Evolutionary conservation across 306 rosid species (phyloP).

Genomic region (Mucuna pruriens): DNA sequence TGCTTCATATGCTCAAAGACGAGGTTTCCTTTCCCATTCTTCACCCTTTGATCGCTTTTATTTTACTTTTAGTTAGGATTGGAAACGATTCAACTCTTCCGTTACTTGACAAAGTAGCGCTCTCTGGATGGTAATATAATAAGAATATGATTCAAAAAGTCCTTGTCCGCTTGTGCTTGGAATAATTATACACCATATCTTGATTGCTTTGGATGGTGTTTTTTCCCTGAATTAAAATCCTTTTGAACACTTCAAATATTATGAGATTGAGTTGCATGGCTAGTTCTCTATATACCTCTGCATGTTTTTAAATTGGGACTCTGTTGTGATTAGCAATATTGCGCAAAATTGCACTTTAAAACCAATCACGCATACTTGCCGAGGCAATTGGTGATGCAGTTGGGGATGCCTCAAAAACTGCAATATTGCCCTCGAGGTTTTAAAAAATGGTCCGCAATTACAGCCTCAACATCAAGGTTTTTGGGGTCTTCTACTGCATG

Average conservation of each 20-base stretch:
- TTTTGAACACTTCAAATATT: not conserved
- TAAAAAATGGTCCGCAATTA: not conserved
- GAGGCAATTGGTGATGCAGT: not conserved
- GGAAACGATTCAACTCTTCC: no score
- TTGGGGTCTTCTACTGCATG: not conserved
- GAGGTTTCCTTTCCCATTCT: constrained; percentile 55
- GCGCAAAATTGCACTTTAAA: not conserved
- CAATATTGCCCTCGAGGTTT: not conserved
- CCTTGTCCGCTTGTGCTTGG: not conserved
- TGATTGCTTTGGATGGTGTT: not conserved
- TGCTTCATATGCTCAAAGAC: constrained; percentile 91
- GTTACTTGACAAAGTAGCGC: no score
- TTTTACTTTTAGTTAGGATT: not conserved
- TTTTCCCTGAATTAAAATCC: not conserved
- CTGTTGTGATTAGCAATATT: not conserved
- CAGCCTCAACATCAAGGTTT: not conserved
- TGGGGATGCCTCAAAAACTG: not conserved
- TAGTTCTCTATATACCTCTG: not conserved
- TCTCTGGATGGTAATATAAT: no score
- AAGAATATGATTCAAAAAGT: no score
- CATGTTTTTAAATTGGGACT: not conserved
- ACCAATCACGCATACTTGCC: not conserved
- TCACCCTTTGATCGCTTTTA: not conserved
- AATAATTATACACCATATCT: not conserved
- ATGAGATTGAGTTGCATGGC: not conserved